Evolutionary conservation across 345 rosid genomes (phyloP).

Genomic region (Camelina laxa): DNA sequence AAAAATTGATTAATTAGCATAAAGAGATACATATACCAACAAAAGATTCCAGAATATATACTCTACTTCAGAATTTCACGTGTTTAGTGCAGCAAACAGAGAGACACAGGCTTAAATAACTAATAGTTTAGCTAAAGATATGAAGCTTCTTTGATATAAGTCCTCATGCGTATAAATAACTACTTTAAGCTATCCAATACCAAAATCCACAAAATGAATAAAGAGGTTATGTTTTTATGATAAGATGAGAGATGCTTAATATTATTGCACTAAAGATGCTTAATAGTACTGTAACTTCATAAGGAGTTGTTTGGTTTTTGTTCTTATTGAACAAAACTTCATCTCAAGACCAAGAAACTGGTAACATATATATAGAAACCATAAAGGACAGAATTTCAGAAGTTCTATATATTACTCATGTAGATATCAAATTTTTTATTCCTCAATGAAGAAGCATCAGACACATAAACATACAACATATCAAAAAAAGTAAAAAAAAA

Average conservation of each 20-base stretch:
- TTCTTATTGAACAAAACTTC: background rate
- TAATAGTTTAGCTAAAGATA: slow-evolving; percentile 26
- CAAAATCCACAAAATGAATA: slow-evolving; percentile 29
- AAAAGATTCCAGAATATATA: slow-evolving; percentile 36
- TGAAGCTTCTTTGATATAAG: slow-evolving; percentile 37
- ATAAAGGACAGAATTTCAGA: background rate
- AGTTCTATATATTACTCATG: slow-evolving; percentile 15
- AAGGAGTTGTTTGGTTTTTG: background rate
- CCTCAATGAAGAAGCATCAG: slow-evolving; percentile 20
- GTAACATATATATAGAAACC: background rate
- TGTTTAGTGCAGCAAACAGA: slow-evolving; percentile 34
- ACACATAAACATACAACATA: slow-evolving; percentile 11
- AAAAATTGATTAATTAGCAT: slow-evolving; percentile 14
- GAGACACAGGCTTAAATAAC: slow-evolving; percentile 13
- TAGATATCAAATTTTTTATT: slow-evolving; percentile 15
- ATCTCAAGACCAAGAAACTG: slow-evolving; percentile 7
- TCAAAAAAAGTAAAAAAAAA: background rate
- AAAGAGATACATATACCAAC: slow-evolving; percentile 41
- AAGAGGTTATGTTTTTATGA: slow-evolving; percentile 17
- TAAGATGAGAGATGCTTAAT: slow-evolving; percentile 15
- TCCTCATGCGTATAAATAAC: slow-evolving; percentile 20
- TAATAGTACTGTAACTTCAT: slow-evolving; percentile 12
- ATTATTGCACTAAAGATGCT: slow-evolving; percentile 20
- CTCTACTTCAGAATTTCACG: slow-evolving; percentile 30
- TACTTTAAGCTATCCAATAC: slow-evolving; percentile 30